Base-by-base conservation (phyloP, 768 basidiomycete genomes). In the Tylopilus plumbeoviolaceoides region DNA sequence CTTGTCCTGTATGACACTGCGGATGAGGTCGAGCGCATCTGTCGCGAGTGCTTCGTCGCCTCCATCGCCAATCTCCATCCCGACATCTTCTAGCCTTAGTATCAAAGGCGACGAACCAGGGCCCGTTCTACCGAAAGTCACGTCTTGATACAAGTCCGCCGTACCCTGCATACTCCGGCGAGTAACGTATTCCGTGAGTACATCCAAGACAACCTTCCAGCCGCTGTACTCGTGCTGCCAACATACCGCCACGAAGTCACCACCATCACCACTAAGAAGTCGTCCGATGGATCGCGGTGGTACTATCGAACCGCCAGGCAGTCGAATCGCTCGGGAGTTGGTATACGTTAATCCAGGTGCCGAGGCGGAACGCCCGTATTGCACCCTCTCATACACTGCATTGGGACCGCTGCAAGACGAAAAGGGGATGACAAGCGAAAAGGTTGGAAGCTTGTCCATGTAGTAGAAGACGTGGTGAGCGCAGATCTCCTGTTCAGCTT, bases 191-290 rank as follows among this genome's bases (percentile, higher is more conserved):
- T 88, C 85, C 5, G 82, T 81, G 48, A 95, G 73, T 10, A 95
- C 72, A 59, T 93, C 92, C n/a, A 92, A 67, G 7, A 95, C 70
- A 14, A 95, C 66, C 57, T 81, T 87, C 94, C 94, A 97, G 3
- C 89, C 91, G 7, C 87, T 90, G 62, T 92, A 84, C 42, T 83
- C 75, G 57, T 88, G 84, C 56, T 85, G 78, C 94, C 94, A 97
- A 18, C 79, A 77, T 1, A 95, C 78, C 6, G 88, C 84, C 17
- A 81, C 74, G 41, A 58, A 52, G 21, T 90, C 87, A 2, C 80
- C 82, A 5, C 79, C 79, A 48, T 91, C 89, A 10, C 79, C 77
- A 56, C 83, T 91, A 31, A 95, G 74, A 20, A 93, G 74, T 8
- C 81, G 79, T 3, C 91, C 93, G 2, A 73, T 68, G 2, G 88